Evolutionary conservation across 2,329 filamentous ascomycete genomes (phyloP).

Genomic region (Paramyrothecium roridum): DNA sequence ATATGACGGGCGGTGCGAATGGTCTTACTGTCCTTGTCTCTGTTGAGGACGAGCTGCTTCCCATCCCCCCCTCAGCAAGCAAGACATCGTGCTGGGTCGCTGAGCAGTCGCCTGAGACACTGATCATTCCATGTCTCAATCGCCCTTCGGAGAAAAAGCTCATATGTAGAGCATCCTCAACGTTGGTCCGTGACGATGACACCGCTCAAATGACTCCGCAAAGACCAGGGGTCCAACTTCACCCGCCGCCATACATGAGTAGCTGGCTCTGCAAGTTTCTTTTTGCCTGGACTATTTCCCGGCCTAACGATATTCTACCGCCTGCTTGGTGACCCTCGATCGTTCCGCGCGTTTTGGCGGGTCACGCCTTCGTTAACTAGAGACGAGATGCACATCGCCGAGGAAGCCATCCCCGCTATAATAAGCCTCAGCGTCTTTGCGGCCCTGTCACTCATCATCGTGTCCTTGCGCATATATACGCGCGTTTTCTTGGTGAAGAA

Average conservation of each 20-base stretch:
- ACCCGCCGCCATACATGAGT: too few species aligned
- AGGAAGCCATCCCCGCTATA: background rate
- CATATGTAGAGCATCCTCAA: background rate
- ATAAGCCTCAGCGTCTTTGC: background rate
- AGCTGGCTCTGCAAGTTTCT: too few species aligned
- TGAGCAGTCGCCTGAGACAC: background rate
- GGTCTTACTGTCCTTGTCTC: background rate
- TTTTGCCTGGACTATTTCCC: too few species aligned
- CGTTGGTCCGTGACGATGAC: too few species aligned
- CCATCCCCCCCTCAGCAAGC: background rate
- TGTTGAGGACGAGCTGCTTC: background rate
- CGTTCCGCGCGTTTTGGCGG: background rate
- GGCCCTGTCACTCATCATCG: background rate
- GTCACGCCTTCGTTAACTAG: background rate
- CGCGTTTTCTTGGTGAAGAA: background rate
- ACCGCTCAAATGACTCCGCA: too few species aligned
- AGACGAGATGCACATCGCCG: background rate
- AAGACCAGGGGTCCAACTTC: too few species aligned
- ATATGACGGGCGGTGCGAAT: too few species aligned
- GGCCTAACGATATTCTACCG: background rate
- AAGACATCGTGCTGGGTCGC: background rate
- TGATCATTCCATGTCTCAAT: background rate
- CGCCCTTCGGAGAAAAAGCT: background rate
- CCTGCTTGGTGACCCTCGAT: background rate
- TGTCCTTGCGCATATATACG: background rate